Base-by-base conservation (phyloP, 768 basidiomycete genomes). In the Xerocomellus amylosporus region DNA sequence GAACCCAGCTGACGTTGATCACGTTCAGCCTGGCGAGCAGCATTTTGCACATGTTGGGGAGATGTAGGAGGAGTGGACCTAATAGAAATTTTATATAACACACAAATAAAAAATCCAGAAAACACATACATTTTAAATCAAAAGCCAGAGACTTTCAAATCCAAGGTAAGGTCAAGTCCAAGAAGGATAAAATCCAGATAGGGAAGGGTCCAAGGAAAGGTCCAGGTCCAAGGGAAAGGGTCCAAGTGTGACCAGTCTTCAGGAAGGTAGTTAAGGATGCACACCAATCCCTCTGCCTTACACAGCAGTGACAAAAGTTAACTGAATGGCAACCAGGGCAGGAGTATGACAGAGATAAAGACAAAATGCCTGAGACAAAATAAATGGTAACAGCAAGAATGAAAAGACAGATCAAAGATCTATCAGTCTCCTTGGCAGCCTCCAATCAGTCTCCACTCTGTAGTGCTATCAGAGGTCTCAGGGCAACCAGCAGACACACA, bases 401-500 rank as follows among this genome's bases (percentile, higher is more conserved):
- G 13, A 41, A 41, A 8, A 14, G 22, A 22, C 22, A 41, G 7
- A 15, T 41, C 40, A 20, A 41, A 22, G 40, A 41, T 7, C 40
- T 41, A 15, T 20, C 22, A 45, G 19, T 45, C 44, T 46, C 8
- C 44, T 33, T 46, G 12, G 12, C 46, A 34, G 46, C 46, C 12
- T 9, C 26, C 51, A 48, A 46, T 37, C 26, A 42, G 36, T 49
- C 56, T 57, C 37, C 17, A n/a, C 22, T 13, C 52, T 49, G 42
- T 56, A 37, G 46, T 53, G 15, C 2, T 7, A 43, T 53, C 46
- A 53, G 55, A 53, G 51, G 28, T 47, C 46, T 30, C 19, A 17
- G 22, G 17, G 15, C 56, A 49, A 57, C 52, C 47, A 45, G 56
- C 36, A 24, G 7, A 55, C 49, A 57, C 52, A 45, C 37, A 57